Percentiles rank a stretch among this genome's conserved stretches.
Conservation (phyloP, 352 stramenopile species). For the Thalassiosira livingstoniorum region DNA sequence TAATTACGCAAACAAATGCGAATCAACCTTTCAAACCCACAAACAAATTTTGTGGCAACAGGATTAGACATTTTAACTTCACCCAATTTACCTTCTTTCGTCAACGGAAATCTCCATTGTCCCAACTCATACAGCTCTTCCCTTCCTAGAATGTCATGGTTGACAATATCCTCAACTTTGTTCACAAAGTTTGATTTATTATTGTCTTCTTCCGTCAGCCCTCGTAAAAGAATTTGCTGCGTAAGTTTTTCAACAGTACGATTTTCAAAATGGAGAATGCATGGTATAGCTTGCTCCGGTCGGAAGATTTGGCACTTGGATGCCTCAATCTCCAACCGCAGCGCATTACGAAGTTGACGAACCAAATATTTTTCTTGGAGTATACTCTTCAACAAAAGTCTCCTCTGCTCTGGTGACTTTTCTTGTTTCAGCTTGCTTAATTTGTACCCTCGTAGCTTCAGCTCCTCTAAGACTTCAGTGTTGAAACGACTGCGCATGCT, state of each 20-base stretch:
- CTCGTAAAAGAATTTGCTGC: not conserved
- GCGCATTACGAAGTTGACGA: too few species aligned
- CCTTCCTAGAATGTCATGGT: not conserved
- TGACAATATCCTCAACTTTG: not conserved
- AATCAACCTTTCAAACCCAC: too few species aligned
- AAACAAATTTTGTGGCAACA: not conserved
- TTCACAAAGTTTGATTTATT: not conserved
- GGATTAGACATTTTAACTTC: not conserved
- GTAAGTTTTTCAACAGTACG: not conserved
- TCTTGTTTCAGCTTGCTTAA: too few species aligned
- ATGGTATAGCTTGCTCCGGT: not conserved
- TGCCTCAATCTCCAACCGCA: not conserved
- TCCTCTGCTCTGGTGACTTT: too few species aligned
- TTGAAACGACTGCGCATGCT: not conserved
- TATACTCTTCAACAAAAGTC: too few species aligned
- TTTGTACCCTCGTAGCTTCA: not conserved
- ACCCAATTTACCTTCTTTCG: not conserved
- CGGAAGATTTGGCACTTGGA: not conserved
- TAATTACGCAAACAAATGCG: not conserved
- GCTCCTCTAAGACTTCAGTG: not conserved
- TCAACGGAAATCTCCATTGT: not conserved
- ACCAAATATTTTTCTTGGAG: too few species aligned
- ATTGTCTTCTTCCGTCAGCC: not conserved
- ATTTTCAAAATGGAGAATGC: slow-evolving; percentile 2
- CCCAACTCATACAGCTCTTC: not conserved